A percentile compares a stretch with the other conserved stretches of the same genome.
Conservation (phyloP, 345 rosid genomes). For the Eucalyptus leucophloia region DNA sequence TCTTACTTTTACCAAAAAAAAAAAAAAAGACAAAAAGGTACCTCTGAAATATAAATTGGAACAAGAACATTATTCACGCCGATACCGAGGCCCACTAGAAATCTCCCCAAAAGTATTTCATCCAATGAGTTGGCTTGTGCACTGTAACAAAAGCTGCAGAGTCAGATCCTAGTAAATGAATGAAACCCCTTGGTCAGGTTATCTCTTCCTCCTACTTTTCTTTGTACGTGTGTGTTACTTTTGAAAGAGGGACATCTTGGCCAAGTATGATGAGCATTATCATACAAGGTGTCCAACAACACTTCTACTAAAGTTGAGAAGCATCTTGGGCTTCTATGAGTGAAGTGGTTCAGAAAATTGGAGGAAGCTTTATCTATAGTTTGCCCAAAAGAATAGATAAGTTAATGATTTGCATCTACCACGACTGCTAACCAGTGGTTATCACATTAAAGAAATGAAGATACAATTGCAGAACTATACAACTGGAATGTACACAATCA, state of each 20-base stretch:
- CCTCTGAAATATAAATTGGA: constrained; percentile 78
- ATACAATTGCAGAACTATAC: not conserved
- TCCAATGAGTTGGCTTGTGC: constrained; percentile 70
- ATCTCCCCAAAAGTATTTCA: constrained; percentile 67
- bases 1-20: no score
- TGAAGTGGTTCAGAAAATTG: not conserved
- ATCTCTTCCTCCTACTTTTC: not conserved
- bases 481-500: not conserved
- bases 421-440: not conserved
- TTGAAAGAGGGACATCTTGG: not conserved
- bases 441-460: not conserved
- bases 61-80: constrained; percentile 72
- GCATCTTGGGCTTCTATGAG: not conserved
- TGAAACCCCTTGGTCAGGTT: not conserved
- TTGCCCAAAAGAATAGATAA: not conserved
- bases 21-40: not conserved
- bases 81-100: constrained; percentile 79
- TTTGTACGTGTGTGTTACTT: not conserved
- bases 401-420: not conserved
- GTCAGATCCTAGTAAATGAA: not conserved
- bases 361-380: not conserved
- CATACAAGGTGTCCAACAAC: not conserved
- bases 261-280: not conserved
- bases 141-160: constrained; percentile 23
- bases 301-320: not conserved